phyloP scores from a whole-genome alignment of 371 early-diverging fungal species.

The Mucor circinelloides region DNA sequence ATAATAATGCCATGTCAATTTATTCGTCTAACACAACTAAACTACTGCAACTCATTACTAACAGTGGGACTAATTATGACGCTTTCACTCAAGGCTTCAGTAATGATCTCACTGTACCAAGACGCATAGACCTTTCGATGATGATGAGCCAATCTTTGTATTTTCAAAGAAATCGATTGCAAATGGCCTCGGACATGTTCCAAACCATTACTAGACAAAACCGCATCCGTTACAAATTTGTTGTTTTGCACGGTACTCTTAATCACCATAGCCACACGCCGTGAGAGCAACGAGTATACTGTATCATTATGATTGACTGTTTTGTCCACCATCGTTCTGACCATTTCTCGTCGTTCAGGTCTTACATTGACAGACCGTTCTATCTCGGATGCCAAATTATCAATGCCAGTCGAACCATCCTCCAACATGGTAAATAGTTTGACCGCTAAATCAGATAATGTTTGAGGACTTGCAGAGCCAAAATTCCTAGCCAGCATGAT shows the following conservation, averaged over 20 bases:
- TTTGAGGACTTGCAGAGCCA: conserved; percentile 28
- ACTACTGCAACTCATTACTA: neutral
- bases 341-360: conserved; percentile 48
- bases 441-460: conserved; percentile 42
- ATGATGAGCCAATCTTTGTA: conserved; percentile 58
- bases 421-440: conserved; percentile 58
- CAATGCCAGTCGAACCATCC: conserved; percentile 53
- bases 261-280: conserved; percentile 59
- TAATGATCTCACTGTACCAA: conserved; percentile 66
- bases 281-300: conserved; percentile 64
- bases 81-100: conserved; percentile 11
- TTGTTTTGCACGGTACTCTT: conserved; percentile 58
- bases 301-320: conserved; percentile 71
- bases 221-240: conserved; percentile 43
- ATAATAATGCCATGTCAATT: too few relatives aligned
- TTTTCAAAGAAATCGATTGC: conserved; percentile 46
- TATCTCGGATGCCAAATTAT: conserved; percentile 50
- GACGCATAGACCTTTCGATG: conserved; percentile 69
- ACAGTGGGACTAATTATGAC: neutral
- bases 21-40: neutral
- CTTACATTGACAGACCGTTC: conserved; percentile 25
- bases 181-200: conserved; percentile 60
- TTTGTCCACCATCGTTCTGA: conserved; percentile 73
- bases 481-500: conserved; percentile 72
- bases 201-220: conserved; percentile 63